Conservation (phyloP, 1,284 basidiomycete genomes). For the Entoloma clypeatum region DNA sequence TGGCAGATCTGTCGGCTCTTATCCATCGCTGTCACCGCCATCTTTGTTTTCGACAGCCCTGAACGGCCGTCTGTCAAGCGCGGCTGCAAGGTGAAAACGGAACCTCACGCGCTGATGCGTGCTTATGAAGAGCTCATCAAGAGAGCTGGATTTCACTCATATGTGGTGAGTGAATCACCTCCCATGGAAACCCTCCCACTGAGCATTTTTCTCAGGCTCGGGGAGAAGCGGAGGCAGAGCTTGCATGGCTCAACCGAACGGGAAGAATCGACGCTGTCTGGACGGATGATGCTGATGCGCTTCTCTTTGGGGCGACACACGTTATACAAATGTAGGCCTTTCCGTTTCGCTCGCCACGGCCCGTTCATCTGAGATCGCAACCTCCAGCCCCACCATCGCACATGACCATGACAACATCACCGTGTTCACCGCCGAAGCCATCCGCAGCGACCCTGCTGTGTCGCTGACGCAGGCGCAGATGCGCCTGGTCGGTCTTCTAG, state of each 20-base stretch:
- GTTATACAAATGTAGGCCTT: constrained; percentile 22
- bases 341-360: not conserved
- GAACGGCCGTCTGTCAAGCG: constrained; percentile 48
- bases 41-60: constrained; percentile 64
- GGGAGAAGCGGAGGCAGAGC: constrained; percentile 63
- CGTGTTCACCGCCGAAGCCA: not conserved
- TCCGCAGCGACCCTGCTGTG: not conserved
- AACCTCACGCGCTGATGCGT: constrained; percentile 29
- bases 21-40: constrained; percentile 25
- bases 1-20: too few species aligned
- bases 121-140: constrained; percentile 35
- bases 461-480: not conserved
- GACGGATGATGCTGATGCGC: constrained; percentile 51
- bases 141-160: constrained; percentile 24
- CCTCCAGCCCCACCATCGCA: not conserved
- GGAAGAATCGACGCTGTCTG: constrained; percentile 53
- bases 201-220: constrained; percentile 37
- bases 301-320: constrained; percentile 23
- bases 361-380: not conserved
- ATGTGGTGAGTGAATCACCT: constrained; percentile 16
- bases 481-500: constrained; percentile 1
- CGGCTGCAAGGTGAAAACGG: constrained; percentile 29
- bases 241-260: constrained; percentile 45
- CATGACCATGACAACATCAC: not conserved
- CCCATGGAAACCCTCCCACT: not conserved